These are phyloP conservation scores for Papiliotrema flavescens DNA, from an alignment of 1,284 basidiomycete genomes.

Conservation along the genomic window DNA sequence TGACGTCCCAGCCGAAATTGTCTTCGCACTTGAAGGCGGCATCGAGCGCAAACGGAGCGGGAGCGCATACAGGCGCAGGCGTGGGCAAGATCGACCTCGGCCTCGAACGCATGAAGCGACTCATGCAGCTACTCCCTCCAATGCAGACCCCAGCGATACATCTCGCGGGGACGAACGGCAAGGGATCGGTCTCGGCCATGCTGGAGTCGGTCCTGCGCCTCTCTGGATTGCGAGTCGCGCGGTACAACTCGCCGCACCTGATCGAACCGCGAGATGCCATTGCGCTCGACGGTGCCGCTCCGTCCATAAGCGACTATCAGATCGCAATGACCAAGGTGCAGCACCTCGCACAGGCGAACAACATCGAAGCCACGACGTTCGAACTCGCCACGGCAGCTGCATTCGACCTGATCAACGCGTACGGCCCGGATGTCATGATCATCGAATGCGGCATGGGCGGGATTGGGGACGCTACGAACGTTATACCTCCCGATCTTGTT, in stretches of 20 bases:
- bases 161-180: slow-evolving; percentile 95
- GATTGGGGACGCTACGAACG: slow-evolving; percentile 86
- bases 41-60: neutral
- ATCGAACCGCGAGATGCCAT: slow-evolving; percentile 75
- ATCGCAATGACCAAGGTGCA: slow-evolving; percentile 56
- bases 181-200: slow-evolving; percentile 85
- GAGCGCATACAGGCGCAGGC: neutral
- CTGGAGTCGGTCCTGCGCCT: slow-evolving; percentile 69
- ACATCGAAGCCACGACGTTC: slow-evolving; percentile 63
- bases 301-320: slow-evolving; percentile 57
- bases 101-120: slow-evolving; percentile 62
- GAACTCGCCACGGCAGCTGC: slow-evolving; percentile 81
- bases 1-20: too few species aligned
- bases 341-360: slow-evolving; percentile 52
- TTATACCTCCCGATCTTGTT: slow-evolving; percentile 66
- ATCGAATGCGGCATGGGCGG: slow-evolving; percentile 97
- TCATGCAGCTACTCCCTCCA: slow-evolving; percentile 61
- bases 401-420: slow-evolving; percentile 65
- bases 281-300: slow-evolving; percentile 60
- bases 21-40: neutral
- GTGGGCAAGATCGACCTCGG: slow-evolving; percentile 64
- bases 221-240: slow-evolving; percentile 63
- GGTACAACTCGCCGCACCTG: slow-evolving; percentile 93
- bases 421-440: slow-evolving; percentile 71
- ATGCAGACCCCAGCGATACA: slow-evolving; percentile 82